Evolutionary conservation across 257 asterid species (phyloP).

Genomic region (Fraxinus pennsylvanica): DNA sequence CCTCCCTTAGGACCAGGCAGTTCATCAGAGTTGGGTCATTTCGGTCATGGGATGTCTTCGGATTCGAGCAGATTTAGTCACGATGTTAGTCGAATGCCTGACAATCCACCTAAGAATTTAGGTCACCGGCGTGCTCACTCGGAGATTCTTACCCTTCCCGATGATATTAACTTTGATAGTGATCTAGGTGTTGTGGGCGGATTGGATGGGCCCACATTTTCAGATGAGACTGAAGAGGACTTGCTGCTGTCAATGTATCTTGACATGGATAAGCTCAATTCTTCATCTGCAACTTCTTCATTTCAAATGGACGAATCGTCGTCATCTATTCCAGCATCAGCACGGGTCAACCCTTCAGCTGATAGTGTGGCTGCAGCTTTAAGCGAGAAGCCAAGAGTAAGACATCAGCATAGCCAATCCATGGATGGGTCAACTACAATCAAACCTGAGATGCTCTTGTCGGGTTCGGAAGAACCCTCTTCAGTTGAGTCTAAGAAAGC

Average conservation of each 20-base stretch:
- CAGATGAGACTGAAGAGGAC: slow-evolving; percentile 88
- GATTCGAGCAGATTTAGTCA: slow-evolving; percentile 65
- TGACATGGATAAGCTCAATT: slow-evolving; percentile 86
- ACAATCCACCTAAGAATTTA: slow-evolving; percentile 75
- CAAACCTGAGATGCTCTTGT: slow-evolving; percentile 83
- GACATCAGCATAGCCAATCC: slow-evolving; percentile 98
- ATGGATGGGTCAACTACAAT: slow-evolving; percentile 94
- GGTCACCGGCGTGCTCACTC: slow-evolving; percentile 95
- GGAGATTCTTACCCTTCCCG: slow-evolving; percentile 92
- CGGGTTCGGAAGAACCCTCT: slow-evolving; percentile 72
- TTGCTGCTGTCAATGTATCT: slow-evolving; percentile 69
- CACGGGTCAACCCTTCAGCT: slow-evolving; percentile 24
- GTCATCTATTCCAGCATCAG: slow-evolving; percentile 38
- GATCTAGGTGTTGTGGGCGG: slow-evolving; percentile 95
- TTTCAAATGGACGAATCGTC: slow-evolving; percentile 65
- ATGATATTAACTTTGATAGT: slow-evolving; percentile 86
- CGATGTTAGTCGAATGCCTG: slow-evolving; percentile 88
- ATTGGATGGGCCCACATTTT: slow-evolving; percentile 78
- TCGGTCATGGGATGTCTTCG: slow-evolving; percentile 47
- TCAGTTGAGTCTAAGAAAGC: slow-evolving; percentile 81
- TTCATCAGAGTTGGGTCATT: slow-evolving; percentile 57
- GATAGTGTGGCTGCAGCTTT: slow-evolving; percentile 37
- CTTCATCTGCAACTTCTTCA: slow-evolving; percentile 69
- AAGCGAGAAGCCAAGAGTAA: slow-evolving; percentile 67
- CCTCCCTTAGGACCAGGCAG: slow-evolving; percentile 67